phyloP scores from a whole-genome alignment of 495 filamentous ascomycete species.

The Neurospora discreta region DNA sequence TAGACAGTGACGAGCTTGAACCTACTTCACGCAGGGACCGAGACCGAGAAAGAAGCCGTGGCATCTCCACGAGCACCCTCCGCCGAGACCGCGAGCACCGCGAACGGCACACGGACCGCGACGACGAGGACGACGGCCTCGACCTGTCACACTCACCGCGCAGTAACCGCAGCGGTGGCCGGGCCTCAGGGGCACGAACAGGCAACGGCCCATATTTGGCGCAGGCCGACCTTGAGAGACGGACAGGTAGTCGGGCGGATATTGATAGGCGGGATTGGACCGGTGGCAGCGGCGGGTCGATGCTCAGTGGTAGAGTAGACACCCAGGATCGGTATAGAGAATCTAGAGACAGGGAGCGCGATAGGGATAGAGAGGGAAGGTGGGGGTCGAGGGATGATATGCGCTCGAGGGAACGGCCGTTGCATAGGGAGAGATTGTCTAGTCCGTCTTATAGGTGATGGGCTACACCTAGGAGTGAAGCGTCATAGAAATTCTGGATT shows the following conservation, averaged over 20 bases:
- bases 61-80: neutral
- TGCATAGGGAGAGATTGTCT: neutral
- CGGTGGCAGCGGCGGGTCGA: neutral
- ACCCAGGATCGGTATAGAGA: neutral
- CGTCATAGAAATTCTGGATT: neutral
- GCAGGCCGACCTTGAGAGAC: slow-evolving; percentile 14
- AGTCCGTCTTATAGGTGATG: neutral
- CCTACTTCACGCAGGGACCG: slow-evolving; percentile 3
- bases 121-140: neutral
- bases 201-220: neutral
- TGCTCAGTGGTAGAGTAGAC: neutral
- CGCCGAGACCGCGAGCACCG: neutral
- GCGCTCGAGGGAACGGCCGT: neutral
- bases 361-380: neutral
- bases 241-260: slow-evolving; percentile 25
- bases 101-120: neutral
- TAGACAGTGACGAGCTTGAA: slow-evolving; percentile 15
- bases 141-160: neutral
- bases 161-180: neutral
- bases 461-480: neutral
- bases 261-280: slow-evolving; percentile 10
- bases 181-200: neutral
- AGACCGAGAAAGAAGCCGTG: neutral
- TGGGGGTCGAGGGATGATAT: neutral
- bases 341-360: slow-evolving; percentile 1